phyloP scores from a whole-genome alignment of 129 eudicot genomes.

The Centaurea solstitialis region DNA sequence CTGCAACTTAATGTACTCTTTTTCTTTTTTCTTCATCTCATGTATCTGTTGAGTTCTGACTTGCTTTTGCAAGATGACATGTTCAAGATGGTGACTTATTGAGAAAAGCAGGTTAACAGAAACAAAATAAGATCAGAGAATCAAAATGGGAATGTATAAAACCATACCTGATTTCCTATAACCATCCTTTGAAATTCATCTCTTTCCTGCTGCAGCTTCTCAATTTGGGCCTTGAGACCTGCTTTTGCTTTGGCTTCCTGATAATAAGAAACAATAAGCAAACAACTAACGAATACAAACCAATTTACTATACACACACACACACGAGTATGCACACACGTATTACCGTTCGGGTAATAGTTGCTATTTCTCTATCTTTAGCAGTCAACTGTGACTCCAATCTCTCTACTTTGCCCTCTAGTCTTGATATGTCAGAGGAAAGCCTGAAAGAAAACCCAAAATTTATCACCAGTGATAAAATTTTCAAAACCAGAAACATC shows the following conservation, averaged over 20 bases:
- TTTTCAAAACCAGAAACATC: slow-evolving; percentile 1
- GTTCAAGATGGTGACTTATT: slow-evolving; percentile 7
- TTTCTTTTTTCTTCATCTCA: slow-evolving; percentile 98
- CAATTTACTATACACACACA: not conserved
- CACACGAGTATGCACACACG: slow-evolving; percentile 11
- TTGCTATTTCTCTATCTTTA: slow-evolving; percentile 94
- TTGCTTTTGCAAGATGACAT: slow-evolving; percentile 58
- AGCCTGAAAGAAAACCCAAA: slow-evolving; percentile 41
- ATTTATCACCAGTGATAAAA: not conserved
- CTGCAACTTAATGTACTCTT: slow-evolving; percentile 94
- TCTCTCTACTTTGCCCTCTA: slow-evolving; percentile 91
- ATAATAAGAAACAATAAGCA: not conserved
- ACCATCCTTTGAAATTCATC: slow-evolving; percentile 91
- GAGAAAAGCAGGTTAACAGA: not conserved
- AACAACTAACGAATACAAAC: not conserved
- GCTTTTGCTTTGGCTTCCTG: slow-evolving; percentile 86
- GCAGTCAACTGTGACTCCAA: slow-evolving; percentile 73
- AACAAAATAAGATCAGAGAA: not conserved
- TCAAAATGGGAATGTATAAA: not conserved
- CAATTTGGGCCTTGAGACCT: slow-evolving; percentile 68
- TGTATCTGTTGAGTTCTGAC: slow-evolving; percentile 96
- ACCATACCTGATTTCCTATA: slow-evolving; percentile 64
- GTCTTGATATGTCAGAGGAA: slow-evolving; percentile 86
- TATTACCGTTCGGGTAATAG: slow-evolving; percentile 80
- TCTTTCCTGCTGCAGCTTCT: slow-evolving; percentile 82